Evolutionary conservation across 2,329 filamentous ascomycete genomes (phyloP), one percentile per base, ranked within the genome.

Genomic region (Phaeosphaeria sp.): DNA sequence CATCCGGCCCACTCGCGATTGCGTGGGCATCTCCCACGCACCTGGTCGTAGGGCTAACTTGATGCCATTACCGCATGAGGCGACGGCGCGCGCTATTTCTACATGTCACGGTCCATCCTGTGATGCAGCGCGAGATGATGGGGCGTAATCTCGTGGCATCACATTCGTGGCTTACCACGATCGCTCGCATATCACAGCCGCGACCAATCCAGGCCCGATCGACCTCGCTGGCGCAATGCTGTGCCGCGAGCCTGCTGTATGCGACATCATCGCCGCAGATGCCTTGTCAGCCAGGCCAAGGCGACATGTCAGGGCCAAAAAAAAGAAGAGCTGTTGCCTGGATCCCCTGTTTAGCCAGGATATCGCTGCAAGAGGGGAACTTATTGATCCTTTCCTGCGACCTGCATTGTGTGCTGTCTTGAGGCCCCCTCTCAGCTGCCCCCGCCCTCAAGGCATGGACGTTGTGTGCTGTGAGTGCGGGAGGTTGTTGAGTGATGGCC

Each of bases 161-260:
- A 47, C 51, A 45, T 57, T 51, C 53, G 59, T 63, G 60, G 57
- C 66, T 63, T 57, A 59, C 54, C 44, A 55, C 55, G 18, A 55
- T 53, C 50, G 25, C 49, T 55, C 48, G 49, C 51, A 51, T n/a
- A 44, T 44, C 36, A 47, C 17, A 57, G 33, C 58, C 44, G 55
- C 42, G 42, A 20, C 48, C 58, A 64, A 63, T 64, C 58, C 53
- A 54, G 54, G 43, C 42, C 47, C 36, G 52, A 56, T 54, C 55
- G 47, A 48, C 39, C 51, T 44, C 30, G 33, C 42, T 43, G 51
- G 52, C 45, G 25, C 49, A 49, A 60, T 53, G 53, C 60, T 55
- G 63, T 61, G 57, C 56, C 59, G 56, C 53, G 53, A 40, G 45
- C 43, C 46, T 51, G 36, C 46, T 56, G 55, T 55, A 51, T 11